Evolutionary conservation across 257 asterid genomes (phyloP).

Genomic region (Haberlea rhodopensis): DNA sequence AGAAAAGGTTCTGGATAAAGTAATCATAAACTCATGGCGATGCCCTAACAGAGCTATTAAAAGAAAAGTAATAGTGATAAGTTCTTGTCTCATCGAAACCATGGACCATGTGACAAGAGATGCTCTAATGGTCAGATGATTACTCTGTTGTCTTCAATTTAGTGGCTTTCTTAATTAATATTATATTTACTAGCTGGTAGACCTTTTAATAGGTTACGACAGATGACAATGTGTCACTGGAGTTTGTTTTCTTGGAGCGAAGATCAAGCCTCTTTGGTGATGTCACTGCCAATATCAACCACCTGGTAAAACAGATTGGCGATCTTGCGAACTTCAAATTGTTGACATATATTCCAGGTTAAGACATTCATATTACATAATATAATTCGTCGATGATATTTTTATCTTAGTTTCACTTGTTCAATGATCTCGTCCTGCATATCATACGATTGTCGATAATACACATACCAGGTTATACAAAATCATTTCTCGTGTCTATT

Average conservation of each 20-base stretch:
- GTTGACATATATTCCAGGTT: conserved; percentile 68
- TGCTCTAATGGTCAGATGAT: conserved; percentile 63
- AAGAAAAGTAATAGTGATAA: conserved; percentile 61
- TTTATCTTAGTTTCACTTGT: conserved; percentile 13
- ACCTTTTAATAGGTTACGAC: conserved; percentile 68
- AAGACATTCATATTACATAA: conserved; percentile 19
- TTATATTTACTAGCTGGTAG: conserved; percentile 21
- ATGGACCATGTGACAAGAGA: conserved; percentile 55
- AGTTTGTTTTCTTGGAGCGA: conserved; percentile 66
- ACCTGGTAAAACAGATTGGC: conserved; percentile 55
- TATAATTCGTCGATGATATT: conserved; percentile 10
- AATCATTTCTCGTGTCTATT: neutral
- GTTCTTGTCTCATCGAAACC: conserved; percentile 48
- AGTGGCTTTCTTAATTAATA: conserved; percentile 14
- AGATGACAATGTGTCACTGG: conserved; percentile 60
- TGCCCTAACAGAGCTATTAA: conserved; percentile 39
- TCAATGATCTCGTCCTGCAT: conserved; percentile 9
- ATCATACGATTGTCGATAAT: neutral
- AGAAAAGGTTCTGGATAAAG: conserved; percentile 54
- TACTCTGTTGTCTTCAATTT: conserved; percentile 27
- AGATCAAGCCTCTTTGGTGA: conserved; percentile 52
- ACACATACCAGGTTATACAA: too few species aligned
- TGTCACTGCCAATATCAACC: conserved; percentile 45
- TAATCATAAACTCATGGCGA: conserved; percentile 57
- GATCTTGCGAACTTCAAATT: conserved; percentile 71